Percentiles rank a stretch among this genome's conserved stretches.
phyloP scores from a whole-genome alignment of 768 basidiomycete species.

The Amanita rimosa region DNA sequence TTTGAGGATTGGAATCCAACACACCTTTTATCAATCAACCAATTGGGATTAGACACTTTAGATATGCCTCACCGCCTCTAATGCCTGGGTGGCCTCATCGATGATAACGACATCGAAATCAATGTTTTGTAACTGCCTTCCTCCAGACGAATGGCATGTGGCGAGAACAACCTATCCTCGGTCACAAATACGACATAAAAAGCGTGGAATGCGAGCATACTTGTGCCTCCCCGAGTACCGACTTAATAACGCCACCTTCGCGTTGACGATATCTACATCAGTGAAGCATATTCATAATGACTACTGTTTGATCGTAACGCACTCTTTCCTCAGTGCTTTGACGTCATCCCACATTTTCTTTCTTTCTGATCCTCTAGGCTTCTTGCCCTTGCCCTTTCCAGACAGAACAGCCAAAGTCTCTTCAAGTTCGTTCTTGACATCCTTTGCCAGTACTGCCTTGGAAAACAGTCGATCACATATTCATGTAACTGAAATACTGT shows the following conservation, averaged over 20 bases:
- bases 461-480: constrained; percentile 1
- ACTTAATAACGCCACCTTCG: constrained; percentile 74
- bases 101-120: constrained; percentile 91
- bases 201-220: constrained; percentile 20
- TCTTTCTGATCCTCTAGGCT: constrained; percentile 59
- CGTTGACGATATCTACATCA: constrained; percentile 69
- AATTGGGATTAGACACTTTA: constrained; percentile 1
- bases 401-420: constrained; percentile 51
- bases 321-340: constrained; percentile 86
- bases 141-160: constrained; percentile 92
- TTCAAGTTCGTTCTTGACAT: constrained; percentile 83
- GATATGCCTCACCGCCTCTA: constrained; percentile 65
- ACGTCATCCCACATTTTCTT: constrained; percentile 85
- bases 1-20: constrained; percentile 95
- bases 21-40: constrained; percentile 40
- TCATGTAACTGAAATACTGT: neutral
- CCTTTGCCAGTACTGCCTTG: constrained; percentile 73
- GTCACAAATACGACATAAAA: neutral
- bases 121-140: constrained; percentile 63
- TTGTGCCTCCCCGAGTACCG: constrained; percentile 73
- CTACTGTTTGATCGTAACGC: constrained; percentile 14
- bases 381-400: constrained; percentile 66
- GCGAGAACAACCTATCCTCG: constrained; percentile 67
- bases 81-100: constrained; percentile 94
- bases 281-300: neutral